A percentile compares a stretch with the other conserved stretches of the same genome.
Evolutionary conservation across 164 flowering plant species (phyloP).

Genomic region (Akebia trifoliata): DNA sequence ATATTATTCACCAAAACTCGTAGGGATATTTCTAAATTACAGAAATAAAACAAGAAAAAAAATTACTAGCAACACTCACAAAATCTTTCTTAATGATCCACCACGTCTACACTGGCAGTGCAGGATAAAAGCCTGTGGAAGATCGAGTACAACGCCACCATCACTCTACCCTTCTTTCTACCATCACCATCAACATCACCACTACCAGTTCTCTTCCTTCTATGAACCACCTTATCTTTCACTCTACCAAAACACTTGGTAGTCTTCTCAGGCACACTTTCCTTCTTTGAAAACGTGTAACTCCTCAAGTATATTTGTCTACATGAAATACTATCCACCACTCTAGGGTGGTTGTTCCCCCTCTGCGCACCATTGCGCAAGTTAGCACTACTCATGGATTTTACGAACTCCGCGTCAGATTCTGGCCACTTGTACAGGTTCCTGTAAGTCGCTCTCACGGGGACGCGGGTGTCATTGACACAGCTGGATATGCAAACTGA

Average conservation of each 20-base stretch:
- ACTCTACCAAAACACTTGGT: slow-evolving; percentile 41
- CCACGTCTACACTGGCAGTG: slow-evolving; percentile 55
- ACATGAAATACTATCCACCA: slow-evolving; percentile 80
- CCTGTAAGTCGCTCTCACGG: slow-evolving; percentile 42
- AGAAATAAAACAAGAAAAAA: no score
- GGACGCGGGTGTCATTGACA: slow-evolving; percentile 30
- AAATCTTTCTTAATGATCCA: slow-evolving; percentile 14
- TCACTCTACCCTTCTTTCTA: no score
- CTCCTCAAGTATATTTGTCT: slow-evolving; percentile 75
- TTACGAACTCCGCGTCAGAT: slow-evolving; percentile 56
- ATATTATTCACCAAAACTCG: no score
- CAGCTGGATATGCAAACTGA: slow-evolving; percentile 44
- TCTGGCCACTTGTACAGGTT: slow-evolving; percentile 76
- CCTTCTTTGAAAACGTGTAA: slow-evolving; percentile 71
- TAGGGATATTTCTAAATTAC: no score
- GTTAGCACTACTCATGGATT: slow-evolving; percentile 30
- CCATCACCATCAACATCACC: no score
- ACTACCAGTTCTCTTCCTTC: slow-evolving; percentile 16
- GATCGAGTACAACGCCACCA: slow-evolving; percentile 25
- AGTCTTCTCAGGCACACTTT: slow-evolving; percentile 45
- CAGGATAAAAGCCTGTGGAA: slow-evolving; percentile 51
- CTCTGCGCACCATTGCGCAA: not conserved
- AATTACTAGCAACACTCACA: no score
- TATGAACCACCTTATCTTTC: slow-evolving; percentile 30
- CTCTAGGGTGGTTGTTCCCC: slow-evolving; percentile 24